These are phyloP conservation scores for Papiliotrema laurentii DNA, from an alignment of 1,284 basidiomycete genomes.

Conservation along the genomic window DNA sequence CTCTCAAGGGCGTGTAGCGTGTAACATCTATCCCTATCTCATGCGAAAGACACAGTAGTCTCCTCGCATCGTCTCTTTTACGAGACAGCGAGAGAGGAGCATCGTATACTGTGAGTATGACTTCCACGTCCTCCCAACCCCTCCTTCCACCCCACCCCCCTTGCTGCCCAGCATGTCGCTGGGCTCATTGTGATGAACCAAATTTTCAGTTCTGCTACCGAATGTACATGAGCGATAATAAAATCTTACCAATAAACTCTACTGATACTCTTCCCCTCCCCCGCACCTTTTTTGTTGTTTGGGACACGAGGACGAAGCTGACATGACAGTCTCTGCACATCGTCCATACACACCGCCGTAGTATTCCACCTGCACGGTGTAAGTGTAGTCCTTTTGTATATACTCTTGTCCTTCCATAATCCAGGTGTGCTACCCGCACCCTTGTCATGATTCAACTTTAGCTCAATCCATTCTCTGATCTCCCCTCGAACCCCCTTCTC, in stretches of 20 bases:
- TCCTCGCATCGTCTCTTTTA: not conserved
- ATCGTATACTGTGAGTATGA: slow-evolving; percentile 8
- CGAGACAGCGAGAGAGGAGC: not conserved
- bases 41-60: not conserved
- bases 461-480: slow-evolving; percentile 50
- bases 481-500: slow-evolving; percentile 13
- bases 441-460: slow-evolving; percentile 47
- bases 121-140: slow-evolving; percentile 1
- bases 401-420: not conserved
- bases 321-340: slow-evolving; percentile 1
- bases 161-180: slow-evolving; percentile 3
- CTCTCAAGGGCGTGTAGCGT: too few relatives aligned
- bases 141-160: slow-evolving; percentile 1
- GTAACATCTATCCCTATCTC: slow-evolving; percentile 8
- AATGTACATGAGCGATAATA: slow-evolving; percentile 46
- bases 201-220: slow-evolving; percentile 49
- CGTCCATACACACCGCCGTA: too few relatives aligned
- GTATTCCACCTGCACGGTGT: not conserved
- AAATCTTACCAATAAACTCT: slow-evolving; percentile 41
- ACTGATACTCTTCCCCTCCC: slow-evolving; percentile 17
- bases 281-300: not conserved
- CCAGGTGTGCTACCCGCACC: not conserved
- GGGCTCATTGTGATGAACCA: slow-evolving; percentile 43
- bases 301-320: slow-evolving; percentile 4
- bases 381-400: not conserved